Conservation (phyloP, 257 asterid species). For the Rauvolfia tetraphylla region DNA sequence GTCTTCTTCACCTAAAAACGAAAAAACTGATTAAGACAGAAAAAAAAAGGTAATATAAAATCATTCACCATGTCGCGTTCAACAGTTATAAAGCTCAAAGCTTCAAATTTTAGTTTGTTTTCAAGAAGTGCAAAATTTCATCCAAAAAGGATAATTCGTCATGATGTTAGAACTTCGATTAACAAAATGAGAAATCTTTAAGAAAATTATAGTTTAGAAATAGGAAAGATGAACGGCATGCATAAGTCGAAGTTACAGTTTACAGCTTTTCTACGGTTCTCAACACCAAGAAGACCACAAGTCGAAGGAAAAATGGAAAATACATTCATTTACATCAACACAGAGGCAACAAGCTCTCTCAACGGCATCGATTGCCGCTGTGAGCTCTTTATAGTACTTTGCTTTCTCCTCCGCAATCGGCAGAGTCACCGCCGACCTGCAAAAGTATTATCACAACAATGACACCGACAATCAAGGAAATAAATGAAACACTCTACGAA, state of each 20-base stretch:
- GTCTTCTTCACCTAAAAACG: constrained; percentile 64
- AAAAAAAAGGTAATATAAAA: not conserved
- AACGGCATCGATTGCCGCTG: constrained; percentile 75
- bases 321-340: constrained; percentile 51
- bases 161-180: not conserved
- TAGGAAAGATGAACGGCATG: not conserved
- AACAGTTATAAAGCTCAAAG: too few relatives aligned
- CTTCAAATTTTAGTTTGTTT: too few relatives aligned
- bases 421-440: constrained; percentile 55
- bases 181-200: not conserved
- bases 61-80: not conserved
- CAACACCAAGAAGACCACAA: not conserved
- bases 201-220: not conserved
- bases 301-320: not conserved
- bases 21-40: not conserved
- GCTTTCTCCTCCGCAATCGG: constrained; percentile 63
- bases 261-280: not conserved
- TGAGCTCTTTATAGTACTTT: constrained; percentile 61
- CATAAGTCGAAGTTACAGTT: not conserved
- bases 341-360: constrained; percentile 90
- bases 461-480: constrained; percentile 13
- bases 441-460: constrained; percentile 14
- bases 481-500: not conserved
- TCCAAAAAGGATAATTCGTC: not conserved
- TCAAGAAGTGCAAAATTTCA: not conserved